Conservation (phyloP, 192 early-diverging fungal species). For the Coemansia pectinata region DNA sequence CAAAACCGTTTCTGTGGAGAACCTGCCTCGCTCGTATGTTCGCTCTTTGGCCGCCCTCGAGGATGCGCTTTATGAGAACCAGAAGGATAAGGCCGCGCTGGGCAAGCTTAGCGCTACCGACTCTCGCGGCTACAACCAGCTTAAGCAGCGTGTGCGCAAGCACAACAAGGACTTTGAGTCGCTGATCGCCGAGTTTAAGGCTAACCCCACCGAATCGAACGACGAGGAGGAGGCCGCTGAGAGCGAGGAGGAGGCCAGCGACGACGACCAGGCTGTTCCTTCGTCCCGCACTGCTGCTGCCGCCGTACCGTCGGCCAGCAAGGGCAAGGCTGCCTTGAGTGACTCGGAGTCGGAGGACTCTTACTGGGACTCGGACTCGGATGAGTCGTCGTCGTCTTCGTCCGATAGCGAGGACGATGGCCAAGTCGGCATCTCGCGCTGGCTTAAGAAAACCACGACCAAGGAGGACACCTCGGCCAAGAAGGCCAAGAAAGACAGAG, state of each 20-base stretch:
- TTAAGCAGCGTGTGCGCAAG: constrained; percentile 95
- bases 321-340: constrained; percentile 12
- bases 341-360: constrained; percentile 32
- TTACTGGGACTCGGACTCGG: constrained; percentile 30
- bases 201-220: constrained; percentile 44
- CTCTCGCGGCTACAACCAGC: constrained; percentile 80
- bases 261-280: constrained; percentile 26
- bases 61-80: constrained; percentile 2
- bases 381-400: constrained; percentile 32
- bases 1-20: constrained; percentile 23
- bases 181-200: constrained; percentile 68
- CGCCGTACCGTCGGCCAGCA: background rate
- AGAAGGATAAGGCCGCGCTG: constrained; percentile 68
- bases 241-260: constrained; percentile 20
- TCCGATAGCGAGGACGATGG: constrained; percentile 26
- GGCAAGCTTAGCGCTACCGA: constrained; percentile 86
- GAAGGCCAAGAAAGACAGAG: constrained; percentile 47
- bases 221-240: constrained; percentile 35
- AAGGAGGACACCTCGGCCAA: constrained; percentile 23
- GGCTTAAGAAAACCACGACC: constrained; percentile 50
- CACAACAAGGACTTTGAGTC: constrained; percentile 73
- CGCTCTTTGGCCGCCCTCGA: constrained; percentile 69
- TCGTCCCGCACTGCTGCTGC: constrained; percentile 1
- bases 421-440: constrained; percentile 37
- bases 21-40: constrained; percentile 34